Evolutionary conservation across 345 rosid species (phyloP), one percentile per base, ranked within the genome.

Genomic region (Melastoma malabathricum): DNA sequence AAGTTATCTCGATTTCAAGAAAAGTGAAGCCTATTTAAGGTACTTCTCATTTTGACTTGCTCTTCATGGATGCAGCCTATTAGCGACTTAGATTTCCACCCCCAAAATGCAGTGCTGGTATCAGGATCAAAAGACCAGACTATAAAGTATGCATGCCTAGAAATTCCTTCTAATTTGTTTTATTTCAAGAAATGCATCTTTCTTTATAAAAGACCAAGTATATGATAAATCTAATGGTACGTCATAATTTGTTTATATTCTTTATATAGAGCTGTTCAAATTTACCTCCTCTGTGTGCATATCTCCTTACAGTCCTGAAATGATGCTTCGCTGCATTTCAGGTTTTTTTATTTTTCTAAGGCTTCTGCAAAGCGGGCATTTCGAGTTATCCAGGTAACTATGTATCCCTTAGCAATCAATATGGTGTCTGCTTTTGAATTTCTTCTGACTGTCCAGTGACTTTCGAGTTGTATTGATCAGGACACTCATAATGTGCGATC

Each of bases 301-400:
- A 20, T 25, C 3, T 31, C 38, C 10, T 9, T 1, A 3, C 7
- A 31, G 38, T 31, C 10, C 38, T 31, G 7, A 5, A 31, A 31
- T 31, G 38, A 5, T 31, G 1, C 38, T 31, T 31, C 1, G 13
- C 27, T 53, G 44, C 44, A 55, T 58, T 55, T 54, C 67, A 87
- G 96, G 66, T 80, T 87, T 72, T 87, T 79, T 63, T 94, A 87
- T 68, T 78, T 74, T 75, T 81, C 96, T n/a, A 87, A 84, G 67
- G 77, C 81, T 39, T 71, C 87, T 22, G 86, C 90, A 58, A 87
- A 84, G 73, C 72, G 79, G 71, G 94, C 90, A 61, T 77, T 79
- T 68, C 76, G 77, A 72, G 83, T 87, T 59, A 81, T 87, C 56
- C 87, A 84, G 94, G 96, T 81, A 44, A 62, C 57, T 20, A 50